Evolutionary conservation across 2,329 filamentous ascomycete genomes (phyloP).

Genomic region (Cordyceps cateniannulata): DNA sequence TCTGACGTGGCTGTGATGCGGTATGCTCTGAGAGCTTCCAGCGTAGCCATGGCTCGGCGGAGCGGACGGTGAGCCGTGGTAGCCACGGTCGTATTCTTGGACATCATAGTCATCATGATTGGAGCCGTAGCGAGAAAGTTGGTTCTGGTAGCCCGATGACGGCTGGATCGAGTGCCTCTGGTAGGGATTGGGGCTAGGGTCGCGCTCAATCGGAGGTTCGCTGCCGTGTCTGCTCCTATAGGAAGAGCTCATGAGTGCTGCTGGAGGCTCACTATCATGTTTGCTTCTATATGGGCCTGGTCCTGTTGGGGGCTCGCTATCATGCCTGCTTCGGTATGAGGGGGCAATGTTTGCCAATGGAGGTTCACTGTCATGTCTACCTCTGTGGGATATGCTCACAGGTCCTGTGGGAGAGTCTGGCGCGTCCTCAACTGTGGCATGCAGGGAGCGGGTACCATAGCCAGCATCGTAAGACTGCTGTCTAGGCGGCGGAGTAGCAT

Average conservation of each 20-base stretch:
- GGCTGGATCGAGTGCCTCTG: constrained; percentile 3
- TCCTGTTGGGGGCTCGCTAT: background rate
- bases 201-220: constrained; percentile 1
- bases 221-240: background rate
- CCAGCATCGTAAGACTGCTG: constrained; percentile 46
- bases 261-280: background rate
- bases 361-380: background rate
- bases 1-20: constrained; percentile 22
- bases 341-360: background rate
- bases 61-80: constrained; percentile 16
- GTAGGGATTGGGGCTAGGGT: constrained; percentile 11
- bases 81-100: constrained; percentile 1
- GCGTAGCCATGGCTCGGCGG: constrained; percentile 10
- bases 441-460: constrained; percentile 46
- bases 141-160: background rate
- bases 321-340: constrained; percentile 3
- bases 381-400: background rate
- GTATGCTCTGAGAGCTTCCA: constrained; percentile 10
- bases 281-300: background rate
- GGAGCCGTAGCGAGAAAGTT: background rate
- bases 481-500: constrained; percentile 33
- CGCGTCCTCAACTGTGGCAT: constrained; percentile 58
- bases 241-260: background rate
- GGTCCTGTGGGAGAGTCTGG: constrained; percentile 41
- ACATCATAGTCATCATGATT: background rate